These are phyloP conservation scores for Alternaria infectoria DNA, from an alignment of 2,329 filamentous ascomycete genomes.

Conservation along the genomic window DNA sequence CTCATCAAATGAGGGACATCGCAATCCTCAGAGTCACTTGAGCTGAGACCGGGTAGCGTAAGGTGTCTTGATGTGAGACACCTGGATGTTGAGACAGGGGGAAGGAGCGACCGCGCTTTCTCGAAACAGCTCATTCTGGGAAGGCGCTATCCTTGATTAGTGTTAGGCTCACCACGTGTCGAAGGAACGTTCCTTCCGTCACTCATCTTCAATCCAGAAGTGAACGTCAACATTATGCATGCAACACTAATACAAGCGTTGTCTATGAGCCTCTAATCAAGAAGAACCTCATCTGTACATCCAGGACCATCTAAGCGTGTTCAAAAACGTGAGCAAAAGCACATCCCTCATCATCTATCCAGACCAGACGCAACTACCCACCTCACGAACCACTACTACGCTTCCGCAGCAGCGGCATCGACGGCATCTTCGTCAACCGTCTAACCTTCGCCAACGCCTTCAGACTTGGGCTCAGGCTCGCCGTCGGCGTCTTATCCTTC, in stretches of 20 bases:
- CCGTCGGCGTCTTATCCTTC: background rate
- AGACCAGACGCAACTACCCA: background rate
- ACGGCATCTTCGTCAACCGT: background rate
- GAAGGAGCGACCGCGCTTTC: background rate
- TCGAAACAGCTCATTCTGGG: background rate
- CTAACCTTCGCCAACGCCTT: background rate
- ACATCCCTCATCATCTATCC: background rate
- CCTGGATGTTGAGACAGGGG: background rate
- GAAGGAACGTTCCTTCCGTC: background rate
- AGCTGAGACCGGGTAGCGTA: background rate
- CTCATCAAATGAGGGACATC: no score
- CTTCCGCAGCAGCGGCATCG: slow-evolving; percentile 1
- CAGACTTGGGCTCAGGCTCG: background rate
- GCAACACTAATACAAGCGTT: background rate
- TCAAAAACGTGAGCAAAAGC: background rate
- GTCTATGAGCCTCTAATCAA: background rate
- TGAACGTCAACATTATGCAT: background rate
- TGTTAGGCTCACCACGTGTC: background rate
- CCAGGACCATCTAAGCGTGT: background rate
- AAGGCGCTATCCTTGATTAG: background rate
- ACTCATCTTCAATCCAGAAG: background rate
- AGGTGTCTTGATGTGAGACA: background rate
- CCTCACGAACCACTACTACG: background rate
- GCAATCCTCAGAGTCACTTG: no score
- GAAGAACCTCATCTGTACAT: background rate